Percentiles rank a stretch among this genome's conserved stretches.
These are phyloP conservation scores for Fusarium sp. DNA, from an alignment of 2,329 filamentous ascomycete species.

Conservation along the genomic window DNA sequence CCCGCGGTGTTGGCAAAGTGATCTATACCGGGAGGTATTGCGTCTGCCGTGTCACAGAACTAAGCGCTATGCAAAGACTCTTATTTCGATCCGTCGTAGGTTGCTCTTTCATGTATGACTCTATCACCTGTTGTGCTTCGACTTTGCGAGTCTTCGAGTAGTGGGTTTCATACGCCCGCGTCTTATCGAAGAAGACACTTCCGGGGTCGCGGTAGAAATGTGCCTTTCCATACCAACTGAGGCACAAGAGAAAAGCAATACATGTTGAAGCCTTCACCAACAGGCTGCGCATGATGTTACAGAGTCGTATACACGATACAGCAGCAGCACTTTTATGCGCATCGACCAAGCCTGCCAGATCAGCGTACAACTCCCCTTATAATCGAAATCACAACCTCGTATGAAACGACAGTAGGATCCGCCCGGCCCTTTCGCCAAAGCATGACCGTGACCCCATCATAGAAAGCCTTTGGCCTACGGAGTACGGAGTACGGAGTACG, in stretches of 20 bases:
- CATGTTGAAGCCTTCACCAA: slow-evolving; percentile 2
- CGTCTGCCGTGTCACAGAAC: slow-evolving; percentile 18
- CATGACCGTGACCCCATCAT: neutral
- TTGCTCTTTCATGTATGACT: neutral
- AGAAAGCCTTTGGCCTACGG: neutral
- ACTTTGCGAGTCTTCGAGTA: slow-evolving; percentile 7
- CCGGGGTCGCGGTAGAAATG: slow-evolving; percentile 28
- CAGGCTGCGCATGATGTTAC: slow-evolving; percentile 10
- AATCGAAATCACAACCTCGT: neutral
- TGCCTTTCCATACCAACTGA: slow-evolving; percentile 12
- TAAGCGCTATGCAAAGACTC: slow-evolving; percentile 17
- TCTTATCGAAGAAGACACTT: slow-evolving; percentile 23
- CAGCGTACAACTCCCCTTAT: neutral
- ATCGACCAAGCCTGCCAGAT: neutral
- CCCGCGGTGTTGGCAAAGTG: fast-evolving
- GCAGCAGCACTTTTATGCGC: neutral
- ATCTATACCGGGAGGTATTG: slow-evolving; percentile 20
- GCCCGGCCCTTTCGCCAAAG: neutral
- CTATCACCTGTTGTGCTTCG: slow-evolving; percentile 6
- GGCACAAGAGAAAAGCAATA: slow-evolving; percentile 5
- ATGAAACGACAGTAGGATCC: neutral
- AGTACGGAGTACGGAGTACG: no score
- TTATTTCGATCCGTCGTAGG: neutral
- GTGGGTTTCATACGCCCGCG: slow-evolving; percentile 13
- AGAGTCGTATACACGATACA: neutral